phyloP scores from a whole-genome alignment of 75 land plant genomes.

The Pinus taeda region DNA sequence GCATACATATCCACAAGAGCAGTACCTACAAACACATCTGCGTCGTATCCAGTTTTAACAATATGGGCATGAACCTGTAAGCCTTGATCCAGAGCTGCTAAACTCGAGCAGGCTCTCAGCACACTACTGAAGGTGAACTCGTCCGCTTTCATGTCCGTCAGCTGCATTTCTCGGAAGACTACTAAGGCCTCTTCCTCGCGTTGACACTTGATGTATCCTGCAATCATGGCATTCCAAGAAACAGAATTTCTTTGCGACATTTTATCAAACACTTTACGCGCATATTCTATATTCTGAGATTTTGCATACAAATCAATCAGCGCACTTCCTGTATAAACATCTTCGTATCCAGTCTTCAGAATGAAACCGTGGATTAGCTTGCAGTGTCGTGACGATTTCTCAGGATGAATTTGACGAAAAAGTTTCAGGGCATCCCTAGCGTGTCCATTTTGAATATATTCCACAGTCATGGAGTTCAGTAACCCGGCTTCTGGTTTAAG shows the following conservation, averaged over 20 bases:
- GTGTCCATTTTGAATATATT: not conserved
- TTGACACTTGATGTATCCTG: slow-evolving; percentile 8
- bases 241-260: slow-evolving; percentile 13
- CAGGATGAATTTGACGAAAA: not conserved
- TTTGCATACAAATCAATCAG: slow-evolving; percentile 16
- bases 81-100: slow-evolving; percentile 23
- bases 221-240: slow-evolving; percentile 21
- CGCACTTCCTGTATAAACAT: slow-evolving; percentile 13
- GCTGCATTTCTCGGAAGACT: slow-evolving; percentile 11
- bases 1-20: slow-evolving; percentile 25
- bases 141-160: not conserved
- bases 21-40: slow-evolving; percentile 12
- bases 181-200: slow-evolving; percentile 10
- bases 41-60: slow-evolving; percentile 19
- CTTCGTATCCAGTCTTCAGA: not conserved
- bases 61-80: slow-evolving; percentile 18
- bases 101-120: slow-evolving; percentile 19
- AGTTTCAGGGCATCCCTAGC: not conserved
- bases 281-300: slow-evolving; percentile 7
- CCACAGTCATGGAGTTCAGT: no score
- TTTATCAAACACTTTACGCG: slow-evolving; percentile 13
- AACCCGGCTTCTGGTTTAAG: not conserved
- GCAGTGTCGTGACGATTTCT: not conserved
- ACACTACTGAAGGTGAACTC: slow-evolving; percentile 17
- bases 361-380: not conserved